These are phyloP conservation scores for Wickerhamiella kazuoi DNA, from an alignment of 805 yeast genomes.

Conservation along the genomic window DNA sequence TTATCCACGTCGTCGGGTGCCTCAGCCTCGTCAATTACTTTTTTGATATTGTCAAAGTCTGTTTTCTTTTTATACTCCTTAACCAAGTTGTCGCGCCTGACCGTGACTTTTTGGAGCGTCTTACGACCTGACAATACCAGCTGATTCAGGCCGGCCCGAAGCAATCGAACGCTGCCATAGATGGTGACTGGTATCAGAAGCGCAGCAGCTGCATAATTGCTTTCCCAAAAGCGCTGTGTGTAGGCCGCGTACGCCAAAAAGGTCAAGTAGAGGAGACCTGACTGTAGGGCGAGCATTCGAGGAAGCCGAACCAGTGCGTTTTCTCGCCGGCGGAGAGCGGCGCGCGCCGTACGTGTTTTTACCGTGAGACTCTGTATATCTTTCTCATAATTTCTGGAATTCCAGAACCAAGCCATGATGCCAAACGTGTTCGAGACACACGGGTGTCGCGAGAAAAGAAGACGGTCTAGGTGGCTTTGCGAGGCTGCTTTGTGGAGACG, in stretches of 20 bases:
- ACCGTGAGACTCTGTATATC: conserved; percentile 19
- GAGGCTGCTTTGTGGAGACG: too few relatives aligned
- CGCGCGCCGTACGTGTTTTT: conserved; percentile 11
- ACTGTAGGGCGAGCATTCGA: conserved; percentile 19
- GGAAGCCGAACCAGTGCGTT: conserved; percentile 16
- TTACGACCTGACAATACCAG: conserved; percentile 14
- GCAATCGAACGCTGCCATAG: conserved; percentile 7
- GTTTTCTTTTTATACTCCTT: conserved; percentile 56
- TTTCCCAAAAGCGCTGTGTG: background rate
- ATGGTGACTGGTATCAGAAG: conserved; percentile 9
- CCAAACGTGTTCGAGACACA: too few relatives aligned
- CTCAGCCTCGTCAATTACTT: conserved; percentile 53
- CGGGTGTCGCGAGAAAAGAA: too few relatives aligned
- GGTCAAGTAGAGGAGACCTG: conserved; percentile 15
- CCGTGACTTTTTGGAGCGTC: conserved; percentile 23
- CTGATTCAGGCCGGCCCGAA: conserved; percentile 11
- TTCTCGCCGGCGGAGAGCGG: conserved; percentile 7
- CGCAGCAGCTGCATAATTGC: background rate
- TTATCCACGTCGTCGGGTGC: conserved; percentile 22
- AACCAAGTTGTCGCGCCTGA: conserved; percentile 35
- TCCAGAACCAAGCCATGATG: conserved; percentile 11
- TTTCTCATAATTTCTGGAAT: conserved; percentile 17
- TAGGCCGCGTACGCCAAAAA: conserved; percentile 11
- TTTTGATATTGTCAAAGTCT: conserved; percentile 57
- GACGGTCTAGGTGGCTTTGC: too few relatives aligned